Evolutionary conservation across 257 asterid species (phyloP), one percentile per base, ranked within the genome.

Genomic region (Solanum verrucosum): DNA sequence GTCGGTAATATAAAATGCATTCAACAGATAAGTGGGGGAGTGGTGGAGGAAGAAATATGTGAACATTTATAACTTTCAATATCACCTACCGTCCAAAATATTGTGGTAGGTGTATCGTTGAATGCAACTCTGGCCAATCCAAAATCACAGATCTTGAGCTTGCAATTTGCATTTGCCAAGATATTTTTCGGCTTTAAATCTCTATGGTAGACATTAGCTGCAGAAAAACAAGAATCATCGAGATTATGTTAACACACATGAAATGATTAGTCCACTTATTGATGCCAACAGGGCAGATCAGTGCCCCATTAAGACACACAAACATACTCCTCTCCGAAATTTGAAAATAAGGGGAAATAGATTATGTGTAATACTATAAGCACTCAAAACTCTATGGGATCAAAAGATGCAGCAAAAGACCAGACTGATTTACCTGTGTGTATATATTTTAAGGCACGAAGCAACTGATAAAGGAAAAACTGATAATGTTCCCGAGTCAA

Each of bases 121-220:
- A 96, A 94, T 77, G 99, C 98, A 91, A 94, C 99, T 92, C 99
- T 94, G 34, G 99, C 99, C 94, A 95, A 90, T 83, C 99, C 99
- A 86, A 96, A 95, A 94, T 95, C 99, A 90, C 99, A 96, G 85
- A 96, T 95, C 91, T 96, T 95, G 90, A 96, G 96, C 91, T 96
- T 96, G 88, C 98, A 96, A 89, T 96, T 96, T 49, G 98, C 99
- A 94, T 96, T 96, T 84, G 99, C 99, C 91, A 96, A 92, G 52
- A 96, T 94, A 87, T 96, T 95, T 90, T 96, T 95, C 18, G 98
- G 99, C 87, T 95, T 96, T 59, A 96, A 91, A 90, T 96, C 98
- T 73, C 98, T 97, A 88, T 96, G 99, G 89, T 94, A 96, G 86
- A 96, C 99, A 91, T 94, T 96, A 88, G 99, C 98, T 96, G 96